Percentiles rank a stretch among this genome's conserved stretches.
phyloP scores from a whole-genome alignment of 2,329 filamentous ascomycete species.

The Remersonia thermophila region DNA sequence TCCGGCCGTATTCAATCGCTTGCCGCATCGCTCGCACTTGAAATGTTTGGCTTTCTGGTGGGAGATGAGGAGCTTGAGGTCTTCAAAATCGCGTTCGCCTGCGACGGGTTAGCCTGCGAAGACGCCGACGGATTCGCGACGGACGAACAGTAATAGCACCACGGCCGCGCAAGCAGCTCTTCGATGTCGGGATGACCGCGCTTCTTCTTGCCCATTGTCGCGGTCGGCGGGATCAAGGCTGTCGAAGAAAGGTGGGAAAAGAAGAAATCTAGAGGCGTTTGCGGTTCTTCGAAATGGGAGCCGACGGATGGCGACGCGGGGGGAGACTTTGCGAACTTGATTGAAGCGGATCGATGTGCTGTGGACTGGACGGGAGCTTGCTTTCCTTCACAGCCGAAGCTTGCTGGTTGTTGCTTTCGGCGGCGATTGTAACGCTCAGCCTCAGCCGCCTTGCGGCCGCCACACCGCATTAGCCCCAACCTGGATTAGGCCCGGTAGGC shows the following conservation, averaged over 20 bases:
- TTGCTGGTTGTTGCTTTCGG: too few relatives aligned
- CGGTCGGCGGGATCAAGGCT: too few relatives aligned
- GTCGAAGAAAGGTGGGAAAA: too few relatives aligned
- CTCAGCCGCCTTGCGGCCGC: background rate
- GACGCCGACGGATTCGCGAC: background rate
- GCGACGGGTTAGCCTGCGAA: slow-evolving; percentile 3
- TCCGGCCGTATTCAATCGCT: slow-evolving; percentile 85
- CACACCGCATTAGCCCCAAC: background rate
- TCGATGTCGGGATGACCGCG: slow-evolving; percentile 75
- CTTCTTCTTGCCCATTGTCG: slow-evolving; percentile 73
- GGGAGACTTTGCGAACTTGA: too few relatives aligned
- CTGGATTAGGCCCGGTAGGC: background rate
- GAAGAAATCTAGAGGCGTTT: too few relatives aligned
- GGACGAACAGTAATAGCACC: slow-evolving; percentile 87
- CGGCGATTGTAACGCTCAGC: too few relatives aligned
- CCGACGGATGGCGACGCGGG: too few relatives aligned
- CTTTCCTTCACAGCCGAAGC: too few relatives aligned
- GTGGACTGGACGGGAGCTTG: too few relatives aligned
- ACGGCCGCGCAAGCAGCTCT: slow-evolving; percentile 75
- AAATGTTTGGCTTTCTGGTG: slow-evolving; percentile 99
- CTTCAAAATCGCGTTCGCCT: slow-evolving; percentile 93
- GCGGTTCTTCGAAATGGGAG: too few relatives aligned
- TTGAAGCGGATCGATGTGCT: too few relatives aligned
- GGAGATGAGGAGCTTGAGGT: slow-evolving; percentile 88
- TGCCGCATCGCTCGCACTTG: slow-evolving; percentile 84